Evolutionary conservation across 768 basidiomycete genomes (phyloP).

Genomic region (Termitomyces sp.): DNA sequence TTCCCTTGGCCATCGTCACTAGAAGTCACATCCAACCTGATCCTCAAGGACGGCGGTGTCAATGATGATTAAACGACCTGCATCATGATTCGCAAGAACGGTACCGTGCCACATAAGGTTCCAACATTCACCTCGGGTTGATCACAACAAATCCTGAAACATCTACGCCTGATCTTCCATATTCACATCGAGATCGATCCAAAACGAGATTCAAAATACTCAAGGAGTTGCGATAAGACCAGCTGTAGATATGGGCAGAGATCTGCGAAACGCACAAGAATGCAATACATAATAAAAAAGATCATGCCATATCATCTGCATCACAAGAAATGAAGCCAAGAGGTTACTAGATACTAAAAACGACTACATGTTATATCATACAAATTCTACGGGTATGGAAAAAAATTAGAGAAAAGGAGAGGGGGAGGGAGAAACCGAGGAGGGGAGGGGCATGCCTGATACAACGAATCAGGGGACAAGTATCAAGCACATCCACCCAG

Average conservation of each 20-base stretch:
- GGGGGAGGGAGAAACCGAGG: too few species aligned
- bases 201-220: too few species aligned
- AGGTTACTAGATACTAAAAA: neutral
- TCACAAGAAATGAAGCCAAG: neutral
- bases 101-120: too few species aligned
- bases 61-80: constrained; percentile 9
- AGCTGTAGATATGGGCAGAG: too few species aligned
- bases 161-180: too few species aligned
- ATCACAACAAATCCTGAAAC: too few species aligned
- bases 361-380: neutral
- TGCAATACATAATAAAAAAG: too few species aligned
- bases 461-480: neutral
- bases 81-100: constrained; percentile 7
- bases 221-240: too few species aligned
- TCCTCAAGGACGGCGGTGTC: neutral
- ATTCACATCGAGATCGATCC: too few species aligned
- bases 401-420: neutral
- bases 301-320: neutral
- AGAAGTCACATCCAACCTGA: neutral
- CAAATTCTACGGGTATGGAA: neutral
- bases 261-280: too few species aligned
- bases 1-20: neutral
- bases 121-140: too few species aligned
- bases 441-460: neutral
- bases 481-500: neutral